Percentiles rank a stretch among this genome's conserved stretches.
phyloP scores from a whole-genome alignment of 2,329 filamentous ascomycete species.

The Cryphonectria carpinicola region DNA sequence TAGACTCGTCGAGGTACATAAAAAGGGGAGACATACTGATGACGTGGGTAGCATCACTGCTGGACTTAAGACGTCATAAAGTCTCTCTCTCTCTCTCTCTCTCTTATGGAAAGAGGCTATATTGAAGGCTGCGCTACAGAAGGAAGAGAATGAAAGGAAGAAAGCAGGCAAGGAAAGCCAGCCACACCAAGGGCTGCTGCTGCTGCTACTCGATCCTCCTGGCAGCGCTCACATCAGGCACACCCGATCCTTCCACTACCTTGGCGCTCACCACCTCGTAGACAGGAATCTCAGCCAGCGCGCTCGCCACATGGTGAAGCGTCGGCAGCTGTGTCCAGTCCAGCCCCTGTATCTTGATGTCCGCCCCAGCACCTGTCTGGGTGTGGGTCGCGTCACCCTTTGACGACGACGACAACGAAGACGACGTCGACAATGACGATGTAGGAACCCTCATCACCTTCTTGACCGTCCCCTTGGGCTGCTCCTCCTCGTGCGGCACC shows the following conservation, averaged over 20 bases:
- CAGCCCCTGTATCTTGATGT: slow-evolving; percentile 50
- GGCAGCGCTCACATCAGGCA: slow-evolving; percentile 27
- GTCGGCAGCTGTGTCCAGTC: slow-evolving; percentile 62
- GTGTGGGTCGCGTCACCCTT: neutral
- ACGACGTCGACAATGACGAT: too few relatives aligned
- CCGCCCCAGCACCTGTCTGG: slow-evolving; percentile 37
- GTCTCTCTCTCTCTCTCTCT: too few relatives aligned
- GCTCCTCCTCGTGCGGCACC: slow-evolving; percentile 41
- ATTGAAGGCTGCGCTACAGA: neutral
- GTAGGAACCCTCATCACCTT: slow-evolving; percentile 40
- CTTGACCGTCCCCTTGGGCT: slow-evolving; percentile 36
- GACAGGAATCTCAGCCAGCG: slow-evolving; percentile 59
- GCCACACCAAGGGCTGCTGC: too few relatives aligned
- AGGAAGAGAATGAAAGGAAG: neutral
- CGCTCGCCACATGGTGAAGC: slow-evolving; percentile 59
- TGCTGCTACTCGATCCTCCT: slow-evolving; percentile 25
- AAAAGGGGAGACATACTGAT: too few relatives aligned
- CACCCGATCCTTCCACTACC: slow-evolving; percentile 52
- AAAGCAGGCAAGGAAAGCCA: neutral
- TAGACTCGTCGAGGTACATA: neutral
- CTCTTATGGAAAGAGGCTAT: neutral
- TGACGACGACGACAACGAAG: neutral
- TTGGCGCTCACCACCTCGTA: slow-evolving; percentile 60
- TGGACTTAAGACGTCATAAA: neutral
- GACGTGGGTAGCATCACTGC: too few relatives aligned